phyloP scores from a whole-genome alignment of 1,284 basidiomycete species.

The Apiotrichum veenhuisii region DNA sequence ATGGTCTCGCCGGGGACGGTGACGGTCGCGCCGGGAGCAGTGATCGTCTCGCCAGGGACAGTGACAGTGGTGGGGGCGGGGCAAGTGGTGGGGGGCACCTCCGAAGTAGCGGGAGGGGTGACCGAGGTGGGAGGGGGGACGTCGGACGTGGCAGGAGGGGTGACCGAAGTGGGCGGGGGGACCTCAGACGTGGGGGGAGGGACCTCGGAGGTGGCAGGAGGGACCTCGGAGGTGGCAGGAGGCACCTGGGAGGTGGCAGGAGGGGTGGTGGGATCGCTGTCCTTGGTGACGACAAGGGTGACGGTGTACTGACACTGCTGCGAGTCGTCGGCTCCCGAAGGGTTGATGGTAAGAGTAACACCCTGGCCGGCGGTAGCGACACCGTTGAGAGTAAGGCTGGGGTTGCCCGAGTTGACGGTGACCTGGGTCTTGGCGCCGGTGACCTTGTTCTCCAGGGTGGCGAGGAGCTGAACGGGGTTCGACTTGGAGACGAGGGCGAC shows the following conservation, averaged over 20 bases:
- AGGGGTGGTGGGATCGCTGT: not conserved
- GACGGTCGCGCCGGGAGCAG: not conserved
- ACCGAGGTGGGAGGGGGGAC: not conserved
- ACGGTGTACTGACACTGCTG: constrained; percentile 11
- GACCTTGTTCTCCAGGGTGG: constrained; percentile 3
- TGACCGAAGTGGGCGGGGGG: not conserved
- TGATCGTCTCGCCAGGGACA: not conserved
- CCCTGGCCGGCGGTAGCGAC: not conserved
- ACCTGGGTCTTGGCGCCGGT: constrained; percentile 4
- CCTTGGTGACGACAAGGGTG: not conserved
- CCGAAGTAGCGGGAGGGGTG: not conserved
- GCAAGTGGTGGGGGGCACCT: not conserved
- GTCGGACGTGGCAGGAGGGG: not conserved
- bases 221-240: not conserved
- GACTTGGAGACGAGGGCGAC: constrained; percentile 6
- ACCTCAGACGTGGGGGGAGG: not conserved
- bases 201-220: not conserved
- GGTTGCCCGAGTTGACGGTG: constrained; percentile 7
- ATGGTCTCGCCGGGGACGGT: not conserved
- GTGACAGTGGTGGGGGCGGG: not conserved
- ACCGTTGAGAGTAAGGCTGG: not conserved
- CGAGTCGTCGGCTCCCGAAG: constrained; percentile 1
- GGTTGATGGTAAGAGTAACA: constrained; percentile 4
- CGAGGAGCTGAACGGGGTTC: constrained; percentile 7
- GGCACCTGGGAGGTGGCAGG: not conserved